phyloP scores from a whole-genome alignment of 1,284 basidiomycete genomes.

The Anthracocystis walkeri region DNA sequence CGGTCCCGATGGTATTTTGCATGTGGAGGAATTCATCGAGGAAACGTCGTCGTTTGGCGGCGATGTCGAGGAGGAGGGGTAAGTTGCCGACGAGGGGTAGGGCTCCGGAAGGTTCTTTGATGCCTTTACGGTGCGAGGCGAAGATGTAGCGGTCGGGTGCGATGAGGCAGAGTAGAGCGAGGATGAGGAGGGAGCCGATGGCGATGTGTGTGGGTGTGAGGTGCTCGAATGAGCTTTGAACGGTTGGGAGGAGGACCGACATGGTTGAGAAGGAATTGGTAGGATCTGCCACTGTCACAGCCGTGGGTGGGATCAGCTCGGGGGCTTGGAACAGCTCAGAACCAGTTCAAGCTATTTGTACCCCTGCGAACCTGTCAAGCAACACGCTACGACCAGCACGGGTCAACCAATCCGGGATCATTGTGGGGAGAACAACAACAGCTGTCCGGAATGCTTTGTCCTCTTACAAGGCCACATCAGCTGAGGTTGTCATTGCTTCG shows the following conservation, averaged over 20 bases:
- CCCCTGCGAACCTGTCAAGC: no score
- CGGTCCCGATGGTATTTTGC: constrained; percentile 24
- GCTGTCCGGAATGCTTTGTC: no score
- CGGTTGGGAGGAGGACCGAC: constrained; percentile 29
- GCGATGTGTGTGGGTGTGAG: constrained; percentile 33
- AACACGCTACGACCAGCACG: no score
- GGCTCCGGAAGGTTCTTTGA: constrained; percentile 39
- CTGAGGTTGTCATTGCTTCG: no score
- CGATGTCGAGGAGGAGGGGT: constrained; percentile 41
- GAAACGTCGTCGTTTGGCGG: constrained; percentile 37
- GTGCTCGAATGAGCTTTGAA: constrained; percentile 35
- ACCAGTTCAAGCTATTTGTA: no score
- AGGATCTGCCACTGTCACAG: not conserved
- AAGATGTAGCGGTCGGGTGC: constrained; percentile 50
- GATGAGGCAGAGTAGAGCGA: constrained; percentile 45
- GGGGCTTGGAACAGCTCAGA: no score
- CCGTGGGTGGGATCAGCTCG: no score
- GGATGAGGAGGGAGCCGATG: constrained; percentile 26
- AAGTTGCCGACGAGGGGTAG: constrained; percentile 48
- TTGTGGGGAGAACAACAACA: no score
- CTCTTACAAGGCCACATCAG: no score
- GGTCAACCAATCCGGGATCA: no score
- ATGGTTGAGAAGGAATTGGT: constrained; percentile 7
- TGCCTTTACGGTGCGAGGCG: constrained; percentile 41
- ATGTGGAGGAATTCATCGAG: constrained; percentile 43